A percentile compares a stretch with the other conserved stretches of the same genome.
Conservation (phyloP, 176 grass and related monocot genomes). For the Oryza rufipogon region DNA sequence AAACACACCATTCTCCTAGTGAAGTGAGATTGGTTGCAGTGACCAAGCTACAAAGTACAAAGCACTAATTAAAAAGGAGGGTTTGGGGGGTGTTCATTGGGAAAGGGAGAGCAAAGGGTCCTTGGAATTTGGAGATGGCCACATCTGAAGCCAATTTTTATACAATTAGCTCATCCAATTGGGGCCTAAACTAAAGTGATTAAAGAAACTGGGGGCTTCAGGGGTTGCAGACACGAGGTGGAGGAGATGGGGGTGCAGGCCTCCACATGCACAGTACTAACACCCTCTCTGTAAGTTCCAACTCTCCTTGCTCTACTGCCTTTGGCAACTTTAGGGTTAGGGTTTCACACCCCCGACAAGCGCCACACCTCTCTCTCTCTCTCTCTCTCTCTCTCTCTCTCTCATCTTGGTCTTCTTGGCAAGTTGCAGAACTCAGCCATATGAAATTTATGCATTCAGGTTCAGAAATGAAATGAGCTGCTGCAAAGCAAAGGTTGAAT, state of each 20-base stretch:
- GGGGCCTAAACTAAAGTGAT: slow-evolving; percentile 32
- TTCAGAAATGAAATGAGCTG: slow-evolving; percentile 29
- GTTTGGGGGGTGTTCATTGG: slow-evolving; percentile 23
- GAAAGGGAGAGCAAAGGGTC: slow-evolving; percentile 50
- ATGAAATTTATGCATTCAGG: background rate
- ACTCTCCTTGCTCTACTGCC: background rate
- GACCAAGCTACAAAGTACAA: slow-evolving; percentile 37
- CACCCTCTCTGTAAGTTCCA: slow-evolving; percentile 42
- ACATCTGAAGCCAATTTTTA: slow-evolving; percentile 59
- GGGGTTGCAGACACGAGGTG: slow-evolving; percentile 54
- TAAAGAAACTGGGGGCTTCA: slow-evolving; percentile 43
- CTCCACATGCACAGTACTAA: slow-evolving; percentile 50
- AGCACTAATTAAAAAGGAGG: slow-evolving; percentile 20
- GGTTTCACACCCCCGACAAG: slow-evolving; percentile 50
- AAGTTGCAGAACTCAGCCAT: slow-evolving; percentile 9
- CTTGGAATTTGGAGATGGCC: slow-evolving; percentile 52
- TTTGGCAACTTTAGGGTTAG: slow-evolving; percentile 61
- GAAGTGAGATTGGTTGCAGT: slow-evolving; percentile 36
- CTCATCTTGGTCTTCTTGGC: slow-evolving; percentile 11
- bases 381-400: background rate
- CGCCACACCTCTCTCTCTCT: background rate
- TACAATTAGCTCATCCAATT: slow-evolving; percentile 36
- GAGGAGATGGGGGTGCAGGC: slow-evolving; percentile 19
- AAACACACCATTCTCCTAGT: slow-evolving; percentile 22
- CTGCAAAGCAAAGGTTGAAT: background rate